A percentile compares a stretch with the other conserved stretches of the same genome.
phyloP scores from a whole-genome alignment of 2,329 filamentous ascomycete genomes.

The Fusarium brevicatenulatum region DNA sequence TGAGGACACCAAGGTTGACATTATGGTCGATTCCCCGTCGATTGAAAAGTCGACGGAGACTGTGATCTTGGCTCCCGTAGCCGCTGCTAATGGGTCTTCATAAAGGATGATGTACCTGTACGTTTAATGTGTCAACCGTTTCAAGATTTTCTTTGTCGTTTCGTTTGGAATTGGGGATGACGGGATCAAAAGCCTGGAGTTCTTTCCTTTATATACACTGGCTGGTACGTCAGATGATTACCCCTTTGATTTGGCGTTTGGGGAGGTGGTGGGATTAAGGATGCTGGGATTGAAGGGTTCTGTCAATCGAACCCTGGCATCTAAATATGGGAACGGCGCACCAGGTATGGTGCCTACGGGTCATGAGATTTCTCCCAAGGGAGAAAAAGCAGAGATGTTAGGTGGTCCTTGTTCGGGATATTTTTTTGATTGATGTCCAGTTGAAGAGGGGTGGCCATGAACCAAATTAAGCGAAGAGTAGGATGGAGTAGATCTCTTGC shows the following conservation, averaged over 20 bases:
- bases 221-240: constrained; percentile 39
- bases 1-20: constrained; percentile 52
- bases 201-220: constrained; percentile 44
- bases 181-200: constrained; percentile 47
- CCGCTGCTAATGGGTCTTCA: constrained; percentile 45
- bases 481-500: constrained; percentile 5
- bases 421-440: not conserved
- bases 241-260: constrained; percentile 42
- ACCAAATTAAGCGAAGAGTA: constrained; percentile 12
- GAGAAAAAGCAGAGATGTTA: constrained; percentile 9
- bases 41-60: constrained; percentile 45
- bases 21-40: constrained; percentile 46
- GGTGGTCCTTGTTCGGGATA: not conserved
- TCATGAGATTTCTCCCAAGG: constrained; percentile 12
- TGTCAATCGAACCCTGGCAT: constrained; percentile 8
- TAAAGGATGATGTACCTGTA: constrained; percentile 43
- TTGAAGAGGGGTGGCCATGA: constrained; percentile 4
- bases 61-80: constrained; percentile 32
- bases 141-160: constrained; percentile 32
- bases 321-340: constrained; percentile 21
- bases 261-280: constrained; percentile 31
- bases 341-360: constrained; percentile 20
- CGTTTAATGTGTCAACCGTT: constrained; percentile 36
- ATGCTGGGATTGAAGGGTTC: constrained; percentile 21
- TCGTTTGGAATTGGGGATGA: constrained; percentile 31